These are phyloP conservation scores for Penicillium soppii DNA, from an alignment of 495 filamentous ascomycete genomes.

Conservation along the genomic window DNA sequence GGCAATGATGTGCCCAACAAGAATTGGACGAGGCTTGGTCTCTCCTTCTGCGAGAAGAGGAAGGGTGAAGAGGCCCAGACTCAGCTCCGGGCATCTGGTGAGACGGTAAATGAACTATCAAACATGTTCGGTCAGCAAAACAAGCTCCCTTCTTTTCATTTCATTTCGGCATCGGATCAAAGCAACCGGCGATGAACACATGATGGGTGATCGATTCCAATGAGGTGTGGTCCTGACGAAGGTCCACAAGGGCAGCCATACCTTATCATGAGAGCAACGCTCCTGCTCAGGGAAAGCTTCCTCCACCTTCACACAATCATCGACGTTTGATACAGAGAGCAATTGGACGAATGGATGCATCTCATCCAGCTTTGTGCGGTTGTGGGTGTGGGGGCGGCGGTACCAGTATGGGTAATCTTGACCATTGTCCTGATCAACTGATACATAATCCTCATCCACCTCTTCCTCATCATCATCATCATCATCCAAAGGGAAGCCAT, in stretches of 20 bases:
- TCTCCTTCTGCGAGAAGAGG: constrained; percentile 41
- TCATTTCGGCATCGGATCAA: too few relatives aligned
- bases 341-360: constrained; percentile 70
- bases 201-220: too few relatives aligned
- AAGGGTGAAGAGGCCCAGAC: constrained; percentile 74
- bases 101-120: constrained; percentile 80
- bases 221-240: background rate
- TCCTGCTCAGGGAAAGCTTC: constrained; percentile 71
- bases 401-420: constrained; percentile 47
- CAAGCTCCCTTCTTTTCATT: too few relatives aligned
- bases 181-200: too few relatives aligned
- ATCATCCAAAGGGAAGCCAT: constrained; percentile 39
- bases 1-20: constrained; percentile 82
- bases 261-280: constrained; percentile 78
- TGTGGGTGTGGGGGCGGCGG: constrained; percentile 39
- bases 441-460: constrained; percentile 43
- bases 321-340: constrained; percentile 69
- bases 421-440: constrained; percentile 43
- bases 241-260: constrained; percentile 33
- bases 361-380: constrained; percentile 46
- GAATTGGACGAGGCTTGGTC: constrained; percentile 48
- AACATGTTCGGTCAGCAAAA: constrained; percentile 8
- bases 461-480: constrained; percentile 45
- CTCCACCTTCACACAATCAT: constrained; percentile 75
- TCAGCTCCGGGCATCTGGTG: constrained; percentile 72